A percentile compares a stretch with the other conserved stretches of the same genome.
Conservation (phyloP, 257 asterid species). For the Knoxia roxburghii region DNA sequence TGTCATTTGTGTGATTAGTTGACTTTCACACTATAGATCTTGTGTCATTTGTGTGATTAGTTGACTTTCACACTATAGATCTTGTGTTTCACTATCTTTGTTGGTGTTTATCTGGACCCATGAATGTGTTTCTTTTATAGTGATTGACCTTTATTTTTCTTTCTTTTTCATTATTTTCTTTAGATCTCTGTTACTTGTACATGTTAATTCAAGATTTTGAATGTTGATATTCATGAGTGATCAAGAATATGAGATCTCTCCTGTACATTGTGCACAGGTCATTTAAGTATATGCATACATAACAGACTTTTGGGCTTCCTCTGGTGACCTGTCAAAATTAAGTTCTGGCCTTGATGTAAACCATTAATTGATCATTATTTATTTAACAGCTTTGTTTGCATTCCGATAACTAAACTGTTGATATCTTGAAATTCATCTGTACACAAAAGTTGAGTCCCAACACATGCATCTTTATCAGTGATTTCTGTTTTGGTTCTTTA, state of each 20-base stretch:
- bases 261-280: neutral
- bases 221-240: neutral
- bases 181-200: neutral
- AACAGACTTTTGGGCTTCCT: neutral
- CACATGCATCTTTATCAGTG: neutral
- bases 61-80: neutral
- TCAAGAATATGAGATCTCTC: neutral
- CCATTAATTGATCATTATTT: neutral
- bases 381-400: neutral
- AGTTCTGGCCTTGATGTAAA: neutral
- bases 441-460: neutral
- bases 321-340: neutral
- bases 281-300: neutral
- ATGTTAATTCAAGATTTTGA: neutral
- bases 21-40: neutral
- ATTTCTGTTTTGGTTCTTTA: neutral
- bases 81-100: neutral
- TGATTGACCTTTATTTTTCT: neutral
- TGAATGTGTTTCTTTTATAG: neutral
- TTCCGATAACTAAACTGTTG: neutral
- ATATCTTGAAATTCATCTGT: neutral
- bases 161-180: neutral
- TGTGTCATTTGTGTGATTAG: neutral
- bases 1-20: neutral
- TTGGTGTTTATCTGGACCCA: neutral